Evolutionary conservation across 2,329 filamentous ascomycete species (phyloP).

Genomic region (Pseudogymnoascus sp.): DNA sequence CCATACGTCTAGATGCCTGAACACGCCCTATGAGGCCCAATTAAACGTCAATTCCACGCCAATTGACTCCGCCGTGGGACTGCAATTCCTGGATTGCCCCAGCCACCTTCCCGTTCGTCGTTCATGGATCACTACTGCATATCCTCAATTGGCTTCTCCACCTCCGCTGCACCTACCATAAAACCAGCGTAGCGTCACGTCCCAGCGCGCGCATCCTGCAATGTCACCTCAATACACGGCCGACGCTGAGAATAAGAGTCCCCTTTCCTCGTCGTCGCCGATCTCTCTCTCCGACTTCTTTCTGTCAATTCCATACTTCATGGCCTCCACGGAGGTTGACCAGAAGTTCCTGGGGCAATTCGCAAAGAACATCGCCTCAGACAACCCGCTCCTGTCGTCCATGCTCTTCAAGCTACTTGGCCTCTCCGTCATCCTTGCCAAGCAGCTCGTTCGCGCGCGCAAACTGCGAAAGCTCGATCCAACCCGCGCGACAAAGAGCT

Average conservation of each 20-base stretch:
- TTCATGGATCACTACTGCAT: constrained; percentile 2
- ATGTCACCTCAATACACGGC: neutral
- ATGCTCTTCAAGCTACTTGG: constrained; percentile 89
- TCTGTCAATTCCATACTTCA: constrained; percentile 32
- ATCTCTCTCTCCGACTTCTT: constrained; percentile 1
- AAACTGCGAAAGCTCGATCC: constrained; percentile 77
- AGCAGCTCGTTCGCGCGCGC: constrained; percentile 74
- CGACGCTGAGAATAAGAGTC: neutral
- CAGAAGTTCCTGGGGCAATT: constrained; percentile 93
- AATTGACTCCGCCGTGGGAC: neutral
- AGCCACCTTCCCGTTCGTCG: neutral
- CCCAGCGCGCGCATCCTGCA: neutral
- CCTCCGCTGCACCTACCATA: constrained; percentile 3
- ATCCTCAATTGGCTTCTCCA: constrained; percentile 4
- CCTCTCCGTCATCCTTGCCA: constrained; percentile 78
- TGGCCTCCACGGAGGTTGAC: constrained; percentile 96
- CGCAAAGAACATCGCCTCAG: constrained; percentile 69
- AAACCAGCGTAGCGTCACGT: constrained; percentile 3
- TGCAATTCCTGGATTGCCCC: neutral
- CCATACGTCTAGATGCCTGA: neutral
- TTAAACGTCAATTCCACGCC: neutral
- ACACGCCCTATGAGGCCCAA: constrained; percentile 1
- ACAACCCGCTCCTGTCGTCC: constrained; percentile 71
- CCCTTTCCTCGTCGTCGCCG: constrained; percentile 1
- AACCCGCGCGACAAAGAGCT: constrained; percentile 68